Base-by-base conservation (phyloP, 1,284 basidiomycete genomes). In the Sanghuangporus weigelae region DNA sequence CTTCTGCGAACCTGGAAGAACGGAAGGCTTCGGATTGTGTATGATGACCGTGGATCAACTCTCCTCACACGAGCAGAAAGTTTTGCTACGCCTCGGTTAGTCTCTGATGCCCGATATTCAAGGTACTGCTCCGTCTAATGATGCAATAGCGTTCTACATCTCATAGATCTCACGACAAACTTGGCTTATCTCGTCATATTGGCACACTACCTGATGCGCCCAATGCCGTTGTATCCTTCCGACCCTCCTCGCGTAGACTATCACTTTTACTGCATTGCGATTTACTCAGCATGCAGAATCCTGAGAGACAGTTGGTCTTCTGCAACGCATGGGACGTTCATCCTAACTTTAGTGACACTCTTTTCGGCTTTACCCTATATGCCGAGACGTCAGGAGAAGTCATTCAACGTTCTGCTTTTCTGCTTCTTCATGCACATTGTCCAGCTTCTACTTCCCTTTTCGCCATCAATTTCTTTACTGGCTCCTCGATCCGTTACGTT, bases 391-490 rank as follows among this genome's bases (percentile, higher is more conserved):
- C 73, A 73, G 16, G 73, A 77, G 44, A 60, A 70, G 19, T 68
- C 78, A 11, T 84, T 81, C 67, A 69, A 68, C 53, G 56, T 78
- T 14, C 71, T 84, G 2, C 73, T 80, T 4, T 57, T 77, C 35
- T 74, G 76, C 2, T 73, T 81, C 57, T 70, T 74, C 39, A 64
- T 80, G 42, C 76, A 81, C 44, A 68, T 81, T 21, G 57, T 82
- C 3, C 71, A 76, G 26, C 72, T 84, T 7, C 81, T 83, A 64
- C 70, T 79, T 3, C 79, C 80, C 3, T 60, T 69, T 23, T 62
- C 72, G 12, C 79, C 80, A 2, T 80, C 78, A 60, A 81, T 80
- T 5, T 66, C 79, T 14, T 76, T 78, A 63, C 69, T 84, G 21
- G 63, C 80, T 16, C 72, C 73, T 12, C 73, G 74, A 12, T 69